A percentile compares a stretch with the other conserved stretches of the same genome.
phyloP scores from a whole-genome alignment of 2,329 filamentous ascomycete species.

The Metarhizium anisopliae region DNA sequence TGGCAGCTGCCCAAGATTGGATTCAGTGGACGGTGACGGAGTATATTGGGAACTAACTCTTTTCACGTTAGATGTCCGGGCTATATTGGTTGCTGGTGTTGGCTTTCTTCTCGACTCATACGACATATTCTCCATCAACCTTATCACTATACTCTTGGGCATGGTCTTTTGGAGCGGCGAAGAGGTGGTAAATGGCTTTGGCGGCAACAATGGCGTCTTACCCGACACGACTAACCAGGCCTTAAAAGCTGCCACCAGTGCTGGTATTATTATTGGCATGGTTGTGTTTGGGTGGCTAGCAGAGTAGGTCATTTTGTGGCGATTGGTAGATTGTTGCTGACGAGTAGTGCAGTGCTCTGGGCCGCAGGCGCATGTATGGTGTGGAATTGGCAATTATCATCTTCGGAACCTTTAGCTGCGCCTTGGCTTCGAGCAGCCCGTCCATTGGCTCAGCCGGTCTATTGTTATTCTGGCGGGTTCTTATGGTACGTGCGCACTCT shows the following conservation, averaged over 20 bases:
- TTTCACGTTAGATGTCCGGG: conserved; percentile 48
- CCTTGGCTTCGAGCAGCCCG: conserved; percentile 51
- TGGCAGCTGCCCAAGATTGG: not conserved
- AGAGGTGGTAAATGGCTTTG: conserved; percentile 33
- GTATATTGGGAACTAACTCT: not conserved
- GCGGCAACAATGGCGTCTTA: conserved; percentile 46
- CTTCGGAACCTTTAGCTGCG: conserved; percentile 58
- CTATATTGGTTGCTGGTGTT: conserved; percentile 66
- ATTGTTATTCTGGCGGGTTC: conserved; percentile 65
- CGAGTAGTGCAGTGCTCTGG: conserved; percentile 39
- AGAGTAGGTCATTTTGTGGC: conserved; percentile 35
- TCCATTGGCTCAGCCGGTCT: conserved; percentile 50
- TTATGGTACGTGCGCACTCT: conserved; percentile 44
- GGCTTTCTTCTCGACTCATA: conserved; percentile 82
- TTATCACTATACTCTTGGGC: conserved; percentile 63
- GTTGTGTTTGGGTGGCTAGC: conserved; percentile 69
- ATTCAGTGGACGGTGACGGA: not conserved
- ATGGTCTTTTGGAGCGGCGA: conserved; percentile 62
- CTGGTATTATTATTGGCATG: conserved; percentile 71
- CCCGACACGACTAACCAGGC: conserved; percentile 60
- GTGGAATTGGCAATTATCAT: conserved; percentile 67
- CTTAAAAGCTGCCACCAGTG: conserved; percentile 73
- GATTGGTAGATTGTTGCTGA: conserved; percentile 9
- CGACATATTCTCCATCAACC: conserved; percentile 71
- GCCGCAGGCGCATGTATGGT: conserved; percentile 76